Base-by-base conservation (phyloP, 163 green algal species). In the Scenedesmus sp. region DNA sequence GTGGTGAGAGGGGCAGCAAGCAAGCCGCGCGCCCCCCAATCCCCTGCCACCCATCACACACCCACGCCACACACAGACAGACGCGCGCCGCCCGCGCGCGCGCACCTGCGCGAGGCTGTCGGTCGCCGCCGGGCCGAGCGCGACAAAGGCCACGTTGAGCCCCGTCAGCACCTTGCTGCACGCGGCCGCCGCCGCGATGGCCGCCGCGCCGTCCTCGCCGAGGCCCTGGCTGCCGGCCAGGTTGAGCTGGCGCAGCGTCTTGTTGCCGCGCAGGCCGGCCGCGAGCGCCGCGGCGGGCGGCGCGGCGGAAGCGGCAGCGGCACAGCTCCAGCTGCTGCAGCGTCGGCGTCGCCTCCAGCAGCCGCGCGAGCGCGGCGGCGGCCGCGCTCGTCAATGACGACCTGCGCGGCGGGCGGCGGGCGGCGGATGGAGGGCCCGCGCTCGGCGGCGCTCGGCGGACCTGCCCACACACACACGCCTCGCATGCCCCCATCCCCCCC, bases 291-390 rank as follows among this genome's bases (percentile, higher is more conserved):
- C 50, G 4, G 50, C 11, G 11, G 56, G 20, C 7, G 26, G 56
- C 56, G 56, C 56, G 7, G 5, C 26, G 6, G 39, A 20, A 15
- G 28, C 56, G 17, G 50, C 53, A 77, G 53, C 54, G 66, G 54
- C 69, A 77, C 42, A 80, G 58, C 29, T 80, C 71, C 45, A 80
- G 58, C 60, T 80, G 71, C 60, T 80, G 58, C 58, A 80, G 47
- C n/a, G 71, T 80, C 26, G 71, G 58, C 13, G 71, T 80, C 10
- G 63, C 42, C 39, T 80, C 71, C 44, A 80, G 33, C n/a, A 80
- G 45, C 2, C 53, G 58, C 34, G 26, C 57, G 10, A 80, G 31
- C 3, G 39, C 71, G 7, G n/a, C 58, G 22, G 71, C 71, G 24
- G n/a, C 58, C 71, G 0, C 29, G 29, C 44, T 80, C 60, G 20